Conservation (phyloP, 2,329 filamentous ascomycete species). For the Fusarium sp. region DNA sequence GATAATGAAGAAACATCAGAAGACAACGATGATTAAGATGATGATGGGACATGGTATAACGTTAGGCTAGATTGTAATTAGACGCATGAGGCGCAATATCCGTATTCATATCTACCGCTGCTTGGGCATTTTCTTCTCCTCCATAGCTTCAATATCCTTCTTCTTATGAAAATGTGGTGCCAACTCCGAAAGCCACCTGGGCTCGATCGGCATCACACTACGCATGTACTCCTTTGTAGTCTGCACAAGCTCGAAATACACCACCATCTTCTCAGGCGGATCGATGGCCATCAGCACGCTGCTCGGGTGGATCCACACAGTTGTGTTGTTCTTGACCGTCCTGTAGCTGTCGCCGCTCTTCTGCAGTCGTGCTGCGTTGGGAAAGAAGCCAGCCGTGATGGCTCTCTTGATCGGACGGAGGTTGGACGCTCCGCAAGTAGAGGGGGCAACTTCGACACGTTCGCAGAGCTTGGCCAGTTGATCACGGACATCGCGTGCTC, state of each 20-base stretch:
- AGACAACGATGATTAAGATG: background rate
- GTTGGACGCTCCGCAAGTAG: slow-evolving; percentile 77
- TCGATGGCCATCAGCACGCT: slow-evolving; percentile 83
- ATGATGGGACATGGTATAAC: background rate
- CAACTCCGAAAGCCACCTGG: slow-evolving; percentile 87
- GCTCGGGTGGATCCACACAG: slow-evolving; percentile 91
- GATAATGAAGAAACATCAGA: slow-evolving; percentile 8
- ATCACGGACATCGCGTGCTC: slow-evolving; percentile 91
- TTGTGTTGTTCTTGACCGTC: slow-evolving; percentile 90
- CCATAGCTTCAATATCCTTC: slow-evolving; percentile 85
- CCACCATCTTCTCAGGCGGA: slow-evolving; percentile 82
- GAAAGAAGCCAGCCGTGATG: slow-evolving; percentile 92
- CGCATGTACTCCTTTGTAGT: slow-evolving; percentile 95
- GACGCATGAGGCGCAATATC: slow-evolving; percentile 2
- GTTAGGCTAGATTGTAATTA: slow-evolving; percentile 7
- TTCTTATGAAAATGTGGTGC: slow-evolving; percentile 96
- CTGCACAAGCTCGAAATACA: slow-evolving; percentile 87
- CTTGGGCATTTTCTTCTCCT: slow-evolving; percentile 74
- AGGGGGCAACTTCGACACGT: slow-evolving; percentile 84
- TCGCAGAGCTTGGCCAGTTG: slow-evolving; percentile 94
- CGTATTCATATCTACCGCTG: slow-evolving; percentile 37
- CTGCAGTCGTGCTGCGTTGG: slow-evolving; percentile 87
- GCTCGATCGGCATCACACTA: slow-evolving; percentile 84
- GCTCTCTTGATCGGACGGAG: slow-evolving; percentile 84
- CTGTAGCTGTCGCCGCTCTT: slow-evolving; percentile 88